A percentile compares a stretch with the other conserved stretches of the same genome.
Conservation (phyloP, 345 rosid genomes). For the Eucalyptus marginata region DNA sequence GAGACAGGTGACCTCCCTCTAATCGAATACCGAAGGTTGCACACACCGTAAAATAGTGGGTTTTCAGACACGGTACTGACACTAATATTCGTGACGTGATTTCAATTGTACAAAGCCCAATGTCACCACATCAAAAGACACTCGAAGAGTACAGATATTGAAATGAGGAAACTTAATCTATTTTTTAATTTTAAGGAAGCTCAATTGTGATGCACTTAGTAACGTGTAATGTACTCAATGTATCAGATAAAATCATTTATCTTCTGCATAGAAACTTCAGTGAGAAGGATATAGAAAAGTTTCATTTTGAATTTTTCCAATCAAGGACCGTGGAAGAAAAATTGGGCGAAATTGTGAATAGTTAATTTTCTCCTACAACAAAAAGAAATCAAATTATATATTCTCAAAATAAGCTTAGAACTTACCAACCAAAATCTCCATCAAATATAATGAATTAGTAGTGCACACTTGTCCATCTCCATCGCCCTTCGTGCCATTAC, state of each 20-base stretch:
- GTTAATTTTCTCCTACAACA: background rate
- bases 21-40: background rate
- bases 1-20: background rate
- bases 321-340: background rate
- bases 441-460: background rate
- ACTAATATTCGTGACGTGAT: no score
- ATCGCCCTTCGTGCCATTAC: rapidly evolving
- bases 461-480: background rate
- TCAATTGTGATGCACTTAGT: background rate
- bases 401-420: background rate
- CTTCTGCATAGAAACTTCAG: background rate
- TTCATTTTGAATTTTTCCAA: background rate
- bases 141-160: rapidly evolving
- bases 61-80: no score
- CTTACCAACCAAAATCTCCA: background rate
- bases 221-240: background rate
- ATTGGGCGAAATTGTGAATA: background rate
- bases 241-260: background rate
- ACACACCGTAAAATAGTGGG: rapidly evolving
- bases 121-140: rapidly evolving
- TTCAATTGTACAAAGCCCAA: background rate
- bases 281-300: background rate
- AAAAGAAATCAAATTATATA: background rate
- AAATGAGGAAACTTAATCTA: background rate
- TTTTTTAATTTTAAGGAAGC: background rate